These are phyloP conservation scores for Solanum rostratum DNA, from an alignment of 257 asterid species.

Conservation along the genomic window DNA sequence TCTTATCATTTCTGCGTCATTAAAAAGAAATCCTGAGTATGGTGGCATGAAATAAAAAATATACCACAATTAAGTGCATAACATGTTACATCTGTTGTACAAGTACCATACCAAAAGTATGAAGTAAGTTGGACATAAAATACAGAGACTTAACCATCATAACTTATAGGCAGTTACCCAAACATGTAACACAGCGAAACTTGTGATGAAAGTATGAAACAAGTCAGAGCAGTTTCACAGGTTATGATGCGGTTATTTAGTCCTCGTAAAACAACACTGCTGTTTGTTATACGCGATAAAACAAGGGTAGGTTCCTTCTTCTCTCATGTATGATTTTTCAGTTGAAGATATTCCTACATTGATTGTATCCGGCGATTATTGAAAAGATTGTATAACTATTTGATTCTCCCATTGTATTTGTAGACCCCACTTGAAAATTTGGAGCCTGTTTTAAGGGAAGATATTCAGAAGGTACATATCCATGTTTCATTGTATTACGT, in stretches of 20 bases:
- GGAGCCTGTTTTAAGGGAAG: constrained; percentile 87
- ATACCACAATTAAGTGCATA: neutral
- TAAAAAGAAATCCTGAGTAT: neutral
- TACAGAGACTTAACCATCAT: neutral
- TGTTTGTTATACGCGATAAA: constrained; percentile 95
- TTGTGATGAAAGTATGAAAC: neutral
- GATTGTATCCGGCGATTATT: neutral
- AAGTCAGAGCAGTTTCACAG: constrained; percentile 20
- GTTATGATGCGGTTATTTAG: constrained; percentile 90
- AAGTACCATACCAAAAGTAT: neutral
- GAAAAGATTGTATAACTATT: neutral
- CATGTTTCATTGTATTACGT: neutral
- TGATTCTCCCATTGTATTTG: neutral
- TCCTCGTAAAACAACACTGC: constrained; percentile 81
- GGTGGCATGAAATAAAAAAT: neutral
- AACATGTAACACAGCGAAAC: neutral
- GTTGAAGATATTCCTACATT: neutral
- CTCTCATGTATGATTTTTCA: neutral
- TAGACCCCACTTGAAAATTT: constrained; percentile 86
- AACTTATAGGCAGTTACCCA: neutral
- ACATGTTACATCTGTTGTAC: neutral
- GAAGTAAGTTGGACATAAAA: neutral
- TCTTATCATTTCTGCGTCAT: constrained; percentile 49
- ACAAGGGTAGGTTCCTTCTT: constrained; percentile 47
- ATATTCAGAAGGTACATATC: constrained; percentile 67